Evolutionary conservation across 441 rosid genomes (phyloP), one percentile per base, ranked within the genome.

Genomic region (Arabidopsis lyrata): DNA sequence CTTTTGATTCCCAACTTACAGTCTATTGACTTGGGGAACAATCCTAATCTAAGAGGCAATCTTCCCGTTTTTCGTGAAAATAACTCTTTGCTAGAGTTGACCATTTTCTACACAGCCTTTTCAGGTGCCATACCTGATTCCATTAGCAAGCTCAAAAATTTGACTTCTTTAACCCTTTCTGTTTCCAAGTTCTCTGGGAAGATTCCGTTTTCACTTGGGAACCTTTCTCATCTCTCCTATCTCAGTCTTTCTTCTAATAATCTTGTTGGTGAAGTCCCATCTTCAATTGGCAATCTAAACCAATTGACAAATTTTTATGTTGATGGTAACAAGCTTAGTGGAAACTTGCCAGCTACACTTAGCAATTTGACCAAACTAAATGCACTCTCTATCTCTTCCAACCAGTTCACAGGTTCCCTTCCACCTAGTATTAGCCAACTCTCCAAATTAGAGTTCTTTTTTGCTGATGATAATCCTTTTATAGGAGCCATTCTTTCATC

Each of bases 111-210:
- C 9, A 77, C 75, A 12, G 2, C 44, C 59, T 69, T 35, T 35
- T 34, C 10, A 1, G 58, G 61, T 48, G 10, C 5, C 6, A 24
- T 72, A 42, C 53, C 62, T 2, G 12, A 29, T 6, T 18, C 34
- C 32, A 65, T 76, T 32, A 55, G 44, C 31, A 32, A 1, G 8
- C 66, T 75, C 2, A 24, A 61, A 39, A 5, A 18, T 45, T 68
- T 78, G 36, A 63, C 41, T 20, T 29, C 7, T 11, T 59, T 63
- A 5, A 13, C 12, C 4, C 68, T 72, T 58, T 6, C 14, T 6
- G 2, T 1, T 0, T 24, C 20, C 4, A 29, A 29, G 4, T 27
- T 63, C 53, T 13, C 13, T 8, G 68, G 68, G 5, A 44, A 14
- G 38, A 63, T 63, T 47, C 68, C 41, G 3, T 2, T 16, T 24